Evolutionary conservation across 495 filamentous ascomycete species (phyloP).

Genomic region (Hamigera avellanea): DNA sequence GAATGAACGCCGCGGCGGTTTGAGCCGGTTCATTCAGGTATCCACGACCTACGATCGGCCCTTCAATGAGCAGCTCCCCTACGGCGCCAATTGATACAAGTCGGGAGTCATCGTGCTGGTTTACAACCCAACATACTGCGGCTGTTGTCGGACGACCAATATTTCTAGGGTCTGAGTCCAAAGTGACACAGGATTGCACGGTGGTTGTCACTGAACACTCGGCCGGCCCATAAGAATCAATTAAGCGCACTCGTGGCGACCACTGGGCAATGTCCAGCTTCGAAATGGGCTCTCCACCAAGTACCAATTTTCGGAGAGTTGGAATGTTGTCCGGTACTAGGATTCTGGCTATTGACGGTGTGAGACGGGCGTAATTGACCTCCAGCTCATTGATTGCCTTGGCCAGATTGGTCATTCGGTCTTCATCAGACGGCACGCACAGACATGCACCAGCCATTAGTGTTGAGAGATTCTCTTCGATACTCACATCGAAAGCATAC

Average conservation of each 20-base stretch:
- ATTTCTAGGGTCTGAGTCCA: slow-evolving; percentile 24
- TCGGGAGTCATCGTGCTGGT: slow-evolving; percentile 31
- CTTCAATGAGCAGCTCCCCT: slow-evolving; percentile 44
- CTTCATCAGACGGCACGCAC: slow-evolving; percentile 39
- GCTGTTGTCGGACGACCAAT: slow-evolving; percentile 28
- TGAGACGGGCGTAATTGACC: slow-evolving; percentile 35
- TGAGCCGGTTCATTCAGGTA: slow-evolving; percentile 39
- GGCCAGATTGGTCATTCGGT: slow-evolving; percentile 37
- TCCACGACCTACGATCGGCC: slow-evolving; percentile 38
- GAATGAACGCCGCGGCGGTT: slow-evolving; percentile 25
- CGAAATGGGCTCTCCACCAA: slow-evolving; percentile 40
- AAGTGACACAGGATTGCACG: slow-evolving; percentile 29
- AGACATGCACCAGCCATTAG: slow-evolving; percentile 34
- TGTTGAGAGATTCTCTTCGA: slow-evolving; percentile 35
- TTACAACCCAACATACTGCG: slow-evolving; percentile 36
- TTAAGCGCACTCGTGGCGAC: slow-evolving; percentile 6
- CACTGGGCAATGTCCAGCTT: slow-evolving; percentile 11
- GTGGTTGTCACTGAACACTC: too few species aligned
- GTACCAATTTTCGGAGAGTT: slow-evolving; percentile 33
- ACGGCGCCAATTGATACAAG: slow-evolving; percentile 38
- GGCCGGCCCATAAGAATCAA: slow-evolving; percentile 9
- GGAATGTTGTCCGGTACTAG: slow-evolving; percentile 33
- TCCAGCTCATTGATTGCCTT: slow-evolving; percentile 31
- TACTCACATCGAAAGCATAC: slow-evolving; percentile 37
- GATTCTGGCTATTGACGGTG: slow-evolving; percentile 38